These are phyloP conservation scores for Leptographium wingfieldii DNA, from an alignment of 2,329 filamentous ascomycete genomes.

Conservation along the genomic window DNA sequence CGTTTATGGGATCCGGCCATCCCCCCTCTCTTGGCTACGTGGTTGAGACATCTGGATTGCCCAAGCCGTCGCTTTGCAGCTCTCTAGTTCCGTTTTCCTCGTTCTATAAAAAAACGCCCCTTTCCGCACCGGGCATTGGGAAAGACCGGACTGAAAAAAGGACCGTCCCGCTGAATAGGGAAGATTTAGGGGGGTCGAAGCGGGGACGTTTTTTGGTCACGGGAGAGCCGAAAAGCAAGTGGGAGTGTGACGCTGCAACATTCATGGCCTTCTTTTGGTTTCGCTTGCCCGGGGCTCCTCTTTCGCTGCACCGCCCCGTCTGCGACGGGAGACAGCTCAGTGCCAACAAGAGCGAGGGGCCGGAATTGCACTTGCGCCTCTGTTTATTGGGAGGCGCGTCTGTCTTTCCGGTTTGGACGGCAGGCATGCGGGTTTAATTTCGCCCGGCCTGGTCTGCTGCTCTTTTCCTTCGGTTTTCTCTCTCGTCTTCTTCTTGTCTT, in stretches of 20 bases:
- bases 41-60: background rate
- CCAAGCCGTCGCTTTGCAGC: background rate
- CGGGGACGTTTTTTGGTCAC: constrained; percentile 9
- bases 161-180: constrained; percentile 7
- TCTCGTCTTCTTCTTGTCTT: background rate
- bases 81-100: constrained; percentile 4
- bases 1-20: background rate
- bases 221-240: constrained; percentile 6
- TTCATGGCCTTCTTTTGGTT: background rate
- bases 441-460: no score
- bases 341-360: background rate
- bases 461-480: no score
- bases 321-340: background rate
- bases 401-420: no score
- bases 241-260: background rate
- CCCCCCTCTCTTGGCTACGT: background rate
- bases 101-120: constrained; percentile 1
- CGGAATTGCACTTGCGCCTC: background rate
- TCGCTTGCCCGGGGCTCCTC: background rate
- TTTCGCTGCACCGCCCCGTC: background rate
- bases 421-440: no score
- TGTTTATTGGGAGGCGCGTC: background rate
- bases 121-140: constrained; percentile 7
- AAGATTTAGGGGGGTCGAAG: constrained; percentile 4
- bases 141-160: constrained; percentile 8